phyloP scores from a whole-genome alignment of 768 basidiomycete species.

The Clitopilus hobsonii region DNA sequence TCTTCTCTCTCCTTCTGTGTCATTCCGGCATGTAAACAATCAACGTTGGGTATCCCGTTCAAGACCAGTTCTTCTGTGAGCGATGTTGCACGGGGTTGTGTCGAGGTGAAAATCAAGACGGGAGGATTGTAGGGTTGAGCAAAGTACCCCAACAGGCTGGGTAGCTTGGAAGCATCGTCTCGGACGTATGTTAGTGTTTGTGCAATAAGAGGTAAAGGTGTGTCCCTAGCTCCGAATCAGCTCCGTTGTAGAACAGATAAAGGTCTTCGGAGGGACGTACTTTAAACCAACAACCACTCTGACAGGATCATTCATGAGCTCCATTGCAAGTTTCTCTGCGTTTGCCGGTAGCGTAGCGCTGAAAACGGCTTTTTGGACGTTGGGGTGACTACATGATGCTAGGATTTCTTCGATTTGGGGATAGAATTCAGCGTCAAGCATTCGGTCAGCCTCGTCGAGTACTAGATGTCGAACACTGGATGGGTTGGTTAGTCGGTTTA shows the following conservation, averaged over 20 bases:
- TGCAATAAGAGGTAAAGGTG: slow-evolving; percentile 84
- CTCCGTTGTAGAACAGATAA: slow-evolving; percentile 3
- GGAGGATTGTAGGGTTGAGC: slow-evolving; percentile 85
- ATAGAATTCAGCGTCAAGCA: slow-evolving; percentile 87
- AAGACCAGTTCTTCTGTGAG: slow-evolving; percentile 78
- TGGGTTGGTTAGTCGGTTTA: neutral
- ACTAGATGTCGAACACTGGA: slow-evolving; percentile 79
- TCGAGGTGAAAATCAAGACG: slow-evolving; percentile 84
- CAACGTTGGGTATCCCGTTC: slow-evolving; percentile 75
- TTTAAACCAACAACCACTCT: slow-evolving; percentile 96
- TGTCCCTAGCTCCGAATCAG: slow-evolving; percentile 60
- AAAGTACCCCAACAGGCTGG: slow-evolving; percentile 79
- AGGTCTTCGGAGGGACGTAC: slow-evolving; percentile 39
- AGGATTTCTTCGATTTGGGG: slow-evolving; percentile 86
- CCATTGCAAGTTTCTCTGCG: slow-evolving; percentile 83
- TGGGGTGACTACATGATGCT: slow-evolving; percentile 62
- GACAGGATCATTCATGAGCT: slow-evolving; percentile 80
- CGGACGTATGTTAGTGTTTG: slow-evolving; percentile 91
- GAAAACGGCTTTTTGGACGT: slow-evolving; percentile 84
- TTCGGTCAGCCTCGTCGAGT: slow-evolving; percentile 88
- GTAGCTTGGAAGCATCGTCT: slow-evolving; percentile 91
- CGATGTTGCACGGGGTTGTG: slow-evolving; percentile 81
- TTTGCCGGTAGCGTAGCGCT: slow-evolving; percentile 92
- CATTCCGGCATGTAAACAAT: slow-evolving; percentile 89
- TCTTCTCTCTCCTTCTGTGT: slow-evolving; percentile 85